phyloP scores from a whole-genome alignment of 306 rosid genomes.

The Sesbania bispinosa region DNA sequence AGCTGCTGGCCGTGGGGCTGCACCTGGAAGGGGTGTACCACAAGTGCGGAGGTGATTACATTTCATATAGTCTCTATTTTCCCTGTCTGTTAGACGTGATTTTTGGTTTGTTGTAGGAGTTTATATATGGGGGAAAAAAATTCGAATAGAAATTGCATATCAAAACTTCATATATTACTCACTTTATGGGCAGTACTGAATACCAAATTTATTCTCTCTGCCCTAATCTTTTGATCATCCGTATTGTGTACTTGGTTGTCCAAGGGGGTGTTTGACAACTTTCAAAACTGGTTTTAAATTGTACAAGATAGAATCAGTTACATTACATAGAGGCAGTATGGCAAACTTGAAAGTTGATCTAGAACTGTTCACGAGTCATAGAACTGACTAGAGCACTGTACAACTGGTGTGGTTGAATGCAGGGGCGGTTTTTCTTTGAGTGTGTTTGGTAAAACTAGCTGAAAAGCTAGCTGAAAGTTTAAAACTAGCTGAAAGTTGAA shows the following conservation, averaged over 20 bases:
- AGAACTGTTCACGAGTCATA: no score
- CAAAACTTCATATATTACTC: constrained; percentile 6
- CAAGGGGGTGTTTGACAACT: neutral
- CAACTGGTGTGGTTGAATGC: no score
- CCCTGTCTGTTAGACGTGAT: neutral
- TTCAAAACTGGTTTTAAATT: neutral
- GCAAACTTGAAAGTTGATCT: no score
- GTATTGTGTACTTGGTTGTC: neutral
- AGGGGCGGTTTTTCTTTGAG: no score
- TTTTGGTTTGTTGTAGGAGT: constrained; percentile 31
- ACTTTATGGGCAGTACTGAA: neutral
- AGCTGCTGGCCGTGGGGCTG: constrained; percentile 88
- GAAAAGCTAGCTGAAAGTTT: no score
- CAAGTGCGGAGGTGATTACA: constrained; percentile 71
- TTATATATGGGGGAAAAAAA: constrained; percentile 12
- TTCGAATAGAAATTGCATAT: constrained; percentile 2
- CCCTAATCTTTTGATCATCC: neutral
- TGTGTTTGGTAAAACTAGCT: no score
- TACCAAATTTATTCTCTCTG: neutral
- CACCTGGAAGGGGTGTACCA: constrained; percentile 85
- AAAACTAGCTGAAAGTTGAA: no score
- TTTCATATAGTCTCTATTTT: neutral
- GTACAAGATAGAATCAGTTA: neutral
- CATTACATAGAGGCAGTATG: neutral
- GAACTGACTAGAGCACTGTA: no score